These are phyloP conservation scores for Lasiodiplodia gonubiensis DNA, from an alignment of 2,329 filamentous ascomycete species.

Conservation along the genomic window DNA sequence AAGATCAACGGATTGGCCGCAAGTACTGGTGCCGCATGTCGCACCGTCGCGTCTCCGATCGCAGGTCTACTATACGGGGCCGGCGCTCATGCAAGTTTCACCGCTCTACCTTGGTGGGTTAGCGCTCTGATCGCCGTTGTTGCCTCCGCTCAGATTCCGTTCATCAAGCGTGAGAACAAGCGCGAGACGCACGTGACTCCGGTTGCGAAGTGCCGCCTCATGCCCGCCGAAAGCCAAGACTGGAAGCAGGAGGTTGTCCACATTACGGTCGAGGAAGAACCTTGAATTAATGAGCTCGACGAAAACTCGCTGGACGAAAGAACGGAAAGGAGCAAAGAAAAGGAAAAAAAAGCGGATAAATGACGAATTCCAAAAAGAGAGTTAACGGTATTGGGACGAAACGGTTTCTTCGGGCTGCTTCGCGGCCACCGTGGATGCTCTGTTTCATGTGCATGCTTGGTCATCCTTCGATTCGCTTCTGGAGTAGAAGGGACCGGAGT, in stretches of 20 bases:
- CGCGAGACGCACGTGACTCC: conserved; percentile 46
- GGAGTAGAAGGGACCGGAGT: conserved; percentile 2
- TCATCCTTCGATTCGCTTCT: neutral
- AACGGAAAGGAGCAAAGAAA: neutral
- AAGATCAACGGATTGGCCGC: conserved; percentile 76
- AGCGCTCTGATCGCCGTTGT: conserved; percentile 62
- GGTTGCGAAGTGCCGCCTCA: conserved; percentile 38
- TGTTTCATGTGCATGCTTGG: neutral
- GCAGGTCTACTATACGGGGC: conserved; percentile 70
- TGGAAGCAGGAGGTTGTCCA: conserved; percentile 33
- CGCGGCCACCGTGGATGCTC: neutral
- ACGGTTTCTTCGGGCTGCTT: neutral
- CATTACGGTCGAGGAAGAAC: conserved; percentile 31
- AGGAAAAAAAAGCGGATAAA: neutral
- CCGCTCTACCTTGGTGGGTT: conserved; percentile 68
- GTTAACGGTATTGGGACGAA: neutral
- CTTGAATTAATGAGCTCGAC: neutral
- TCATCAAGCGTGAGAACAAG: conserved; percentile 57
- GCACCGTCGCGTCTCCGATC: conserved; percentile 72
- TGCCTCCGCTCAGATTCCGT: conserved; percentile 63
- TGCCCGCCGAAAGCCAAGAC: conserved; percentile 33
- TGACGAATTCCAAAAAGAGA: neutral
- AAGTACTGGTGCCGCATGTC: conserved; percentile 71
- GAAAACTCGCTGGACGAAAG: neutral
- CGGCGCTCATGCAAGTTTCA: conserved; percentile 63